phyloP scores from a whole-genome alignment of 257 asterid genomes.

The Forsythia suspensa region DNA sequence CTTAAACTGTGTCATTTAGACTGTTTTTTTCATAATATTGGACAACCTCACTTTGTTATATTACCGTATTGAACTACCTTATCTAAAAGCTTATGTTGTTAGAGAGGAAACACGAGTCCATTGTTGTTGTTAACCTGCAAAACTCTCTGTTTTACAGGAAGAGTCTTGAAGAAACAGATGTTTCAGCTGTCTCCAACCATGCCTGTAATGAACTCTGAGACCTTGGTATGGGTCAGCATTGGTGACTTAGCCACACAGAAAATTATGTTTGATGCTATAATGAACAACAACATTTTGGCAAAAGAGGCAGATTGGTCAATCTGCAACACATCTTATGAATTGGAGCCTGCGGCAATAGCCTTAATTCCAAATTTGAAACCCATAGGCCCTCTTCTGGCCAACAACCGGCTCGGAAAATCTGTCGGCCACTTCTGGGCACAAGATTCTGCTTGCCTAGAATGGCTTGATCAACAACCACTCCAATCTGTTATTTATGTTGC shows the following conservation, averaged over 20 bases:
- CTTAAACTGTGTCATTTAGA: background rate
- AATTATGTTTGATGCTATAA: slow-evolving; percentile 22
- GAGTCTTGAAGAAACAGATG: slow-evolving; percentile 34
- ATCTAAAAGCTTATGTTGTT: background rate
- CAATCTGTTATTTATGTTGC: slow-evolving; percentile 51
- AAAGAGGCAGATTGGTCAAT: slow-evolving; percentile 34
- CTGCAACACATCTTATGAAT: slow-evolving; percentile 48
- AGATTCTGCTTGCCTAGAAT: slow-evolving; percentile 39
- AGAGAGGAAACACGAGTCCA: background rate
- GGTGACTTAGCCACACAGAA: slow-evolving; percentile 35
- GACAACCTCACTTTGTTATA: background rate
- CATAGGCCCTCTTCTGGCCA: slow-evolving; percentile 54
- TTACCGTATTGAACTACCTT: background rate
- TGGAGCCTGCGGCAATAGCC: slow-evolving; percentile 48
- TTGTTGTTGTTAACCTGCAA: background rate
- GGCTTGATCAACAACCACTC: slow-evolving; percentile 56
- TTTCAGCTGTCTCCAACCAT: slow-evolving; percentile 45
- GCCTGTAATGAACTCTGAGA: slow-evolving; percentile 40
- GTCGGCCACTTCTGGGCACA: slow-evolving; percentile 52
- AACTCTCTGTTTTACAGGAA: slow-evolving; percentile 25
- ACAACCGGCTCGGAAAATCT: slow-evolving; percentile 44
- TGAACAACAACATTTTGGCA: slow-evolving; percentile 8
- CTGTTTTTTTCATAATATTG: background rate
- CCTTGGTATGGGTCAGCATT: slow-evolving; percentile 37
- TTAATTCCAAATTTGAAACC: slow-evolving; percentile 30